phyloP scores from a whole-genome alignment of 2,329 filamentous ascomycete genomes.

The Apiospora rasikravindrae region DNA sequence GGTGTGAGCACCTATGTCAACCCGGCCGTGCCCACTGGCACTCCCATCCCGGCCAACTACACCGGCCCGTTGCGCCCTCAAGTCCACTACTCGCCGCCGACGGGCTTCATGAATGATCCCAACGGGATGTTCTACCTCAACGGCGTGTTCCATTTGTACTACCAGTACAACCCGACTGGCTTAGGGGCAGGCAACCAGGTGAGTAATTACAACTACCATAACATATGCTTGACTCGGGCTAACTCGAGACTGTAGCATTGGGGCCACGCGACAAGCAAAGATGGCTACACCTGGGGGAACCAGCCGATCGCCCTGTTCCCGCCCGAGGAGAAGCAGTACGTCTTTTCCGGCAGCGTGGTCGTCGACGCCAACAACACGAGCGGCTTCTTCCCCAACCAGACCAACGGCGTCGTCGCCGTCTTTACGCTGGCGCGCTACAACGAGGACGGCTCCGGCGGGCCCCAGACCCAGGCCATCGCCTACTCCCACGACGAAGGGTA shows the following conservation, averaged over 20 bases:
- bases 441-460: slow-evolving; percentile 42
- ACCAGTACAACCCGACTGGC: slow-evolving; percentile 52
- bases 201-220: too few relatives aligned
- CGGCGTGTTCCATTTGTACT: slow-evolving; percentile 68
- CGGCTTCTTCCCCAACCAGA: slow-evolving; percentile 66
- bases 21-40: slow-evolving; percentile 35
- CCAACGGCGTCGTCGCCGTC: slow-evolving; percentile 67
- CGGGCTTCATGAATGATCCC: slow-evolving; percentile 65
- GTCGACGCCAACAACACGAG: slow-evolving; percentile 69
- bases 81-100: slow-evolving; percentile 60
- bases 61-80: slow-evolving; percentile 50
- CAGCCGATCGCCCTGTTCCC: slow-evolving; percentile 66
- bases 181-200: slow-evolving; percentile 39
- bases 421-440: slow-evolving; percentile 48
- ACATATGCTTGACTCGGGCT: too few relatives aligned
- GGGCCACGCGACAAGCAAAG: slow-evolving; percentile 68
- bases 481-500: slow-evolving; percentile 67
- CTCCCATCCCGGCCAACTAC: slow-evolving; percentile 35
- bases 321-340: slow-evolving; percentile 47
- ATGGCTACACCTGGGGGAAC: slow-evolving; percentile 69
- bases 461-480: slow-evolving; percentile 64
- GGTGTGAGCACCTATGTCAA: slow-evolving; percentile 34
- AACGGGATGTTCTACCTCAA: slow-evolving; percentile 68
- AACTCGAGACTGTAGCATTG: slow-evolving; percentile 50
- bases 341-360: slow-evolving; percentile 62